Evolutionary conservation across 2,329 filamentous ascomycete species (phyloP), one percentile per base, ranked within the genome.

Genomic region (Cordyceps cateniannulata): DNA sequence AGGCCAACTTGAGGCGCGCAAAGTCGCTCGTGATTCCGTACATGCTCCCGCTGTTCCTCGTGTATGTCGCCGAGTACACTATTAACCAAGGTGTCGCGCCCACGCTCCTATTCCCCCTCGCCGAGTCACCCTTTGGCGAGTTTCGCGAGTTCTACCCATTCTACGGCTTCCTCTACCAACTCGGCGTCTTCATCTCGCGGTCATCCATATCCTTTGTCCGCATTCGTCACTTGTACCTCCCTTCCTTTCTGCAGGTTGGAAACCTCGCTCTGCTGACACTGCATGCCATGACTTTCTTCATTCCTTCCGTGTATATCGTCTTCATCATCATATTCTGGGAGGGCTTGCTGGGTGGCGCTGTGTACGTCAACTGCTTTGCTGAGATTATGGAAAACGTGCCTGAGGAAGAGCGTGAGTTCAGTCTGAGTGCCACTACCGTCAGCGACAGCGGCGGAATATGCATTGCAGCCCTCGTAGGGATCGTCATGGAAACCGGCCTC

Each of bases 321-420:
- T 97, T 96, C 69, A 62, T 84, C 24, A 78, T 98, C 63, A 81
- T 97, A 22, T 95, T 98, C 69, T 98, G 93, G 93, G 95, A 98
- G 72, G 95, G 95, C 0, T 73, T 98, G 14, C 78, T 99, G 0
- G 95, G 95, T 0, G 95, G 95, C 0, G 80, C 91, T 3, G 95
- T 98, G 0, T 99, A 99, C 68, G 93, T 98, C 62, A 96, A 93
- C 69, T 96, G 93, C 0, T 99, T 98, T 73, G 91, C 93, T 0
- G 90, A 96, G 71, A 97, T 99, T 63, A 88, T 91, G 71, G 91
- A 97, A 68, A 86, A 87, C 7, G 86, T 97, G 1, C 85, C 86
- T 0, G 77, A 81, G 5, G 83, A 86, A 35, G 92, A 97, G 58
- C 83, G 93, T 6, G 95, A 99, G 75, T 98, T 98, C 70, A 96